Base-by-base conservation (phyloP, 768 basidiomycete genomes). In the Rhodotorula taiwanensis region DNA sequence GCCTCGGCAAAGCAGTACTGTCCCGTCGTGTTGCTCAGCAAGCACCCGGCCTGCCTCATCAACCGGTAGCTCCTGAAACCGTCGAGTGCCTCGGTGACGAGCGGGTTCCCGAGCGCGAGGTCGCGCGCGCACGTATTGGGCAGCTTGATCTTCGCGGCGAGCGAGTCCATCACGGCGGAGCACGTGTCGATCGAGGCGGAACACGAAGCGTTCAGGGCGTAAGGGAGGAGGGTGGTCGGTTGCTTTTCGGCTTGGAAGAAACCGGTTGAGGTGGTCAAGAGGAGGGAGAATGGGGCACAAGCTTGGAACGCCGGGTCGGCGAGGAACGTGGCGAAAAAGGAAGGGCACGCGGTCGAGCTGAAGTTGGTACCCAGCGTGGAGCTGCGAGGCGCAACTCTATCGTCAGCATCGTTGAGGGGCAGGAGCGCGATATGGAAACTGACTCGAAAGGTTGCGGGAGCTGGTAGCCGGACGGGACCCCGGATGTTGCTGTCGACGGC, bases 291-390 rank as follows among this genome's bases (percentile, higher is more conserved):
- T 30, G 69, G 63, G 0, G 68, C 51, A 49, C 62, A 63, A 25
- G 69, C 60, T 21, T 52, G 33, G 51, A 86, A 87, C 87, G 16
- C 75, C 79, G 66, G 77, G 78, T 63, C 55, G 15, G 66, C 61
- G 0, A 87, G 86, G 84, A 91, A 89, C 65, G 86, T 87, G 21
- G 77, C 67, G 74, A 91, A 86, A 75, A 89, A 91, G 48, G 79
- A 78, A 52, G 82, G 80, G 72, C 89, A 93, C 49, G 79, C 75
- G 20, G 75, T 67, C 39, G 83, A 83, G 21, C 85, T 82, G 71
- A 87, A 89, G 74, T 88, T 87, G 47, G 79, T 74, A 21, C 81
- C 77, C 53, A 90, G 73, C 5, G 80, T 79, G 9, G 81, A 78
- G 72, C 88, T 88, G 72, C 84, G 84, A 0, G 87, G 80, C 65